Evolutionary conservation across 75 land plant species (phyloP), one percentile per base, ranked within the genome.

Genomic region (Cupressus sempervirens): DNA sequence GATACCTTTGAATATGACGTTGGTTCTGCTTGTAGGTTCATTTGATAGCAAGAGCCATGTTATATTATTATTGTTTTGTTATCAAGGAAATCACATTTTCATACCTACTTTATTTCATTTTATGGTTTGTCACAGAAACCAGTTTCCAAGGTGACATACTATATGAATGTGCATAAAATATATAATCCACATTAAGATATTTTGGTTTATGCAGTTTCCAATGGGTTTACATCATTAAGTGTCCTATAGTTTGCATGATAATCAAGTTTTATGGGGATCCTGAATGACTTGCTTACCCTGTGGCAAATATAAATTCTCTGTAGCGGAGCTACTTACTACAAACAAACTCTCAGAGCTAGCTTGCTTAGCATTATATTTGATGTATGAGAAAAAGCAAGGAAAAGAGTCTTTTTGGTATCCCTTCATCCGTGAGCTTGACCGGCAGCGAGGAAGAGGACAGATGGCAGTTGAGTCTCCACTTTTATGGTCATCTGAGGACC

Each of bases 341-440:
- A 98, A 96, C 87, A 98, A 96, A 84, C 90, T 98, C 23, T 98
- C 99, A 35, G 99, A 98, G 86, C 85, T 98, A 79, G 99, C 99
- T 8, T 98, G 99, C 86, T 91, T 98, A 86, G 98, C 99, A 67
- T 89, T 98, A 82, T 98, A 96, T 90, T 89, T 98, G 12, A 98
- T 98, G 99, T 98, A 98, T 88, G 99, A 98, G 88, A 98, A 98
- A 87, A 98, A 98, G 82, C 99, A 93, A 86, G 99, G 99, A 50
- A 96, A 95, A 84, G 91, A 94, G 81, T 98, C 99, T 14, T 93
- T 96, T 84, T 98, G 99, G 99, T 90, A 92, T 77, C 97, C 95
- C 23, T 98, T 94, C 82, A 98, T 98, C 54, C 91, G 93, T 81
- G 99, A 98, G 83, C 98, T 98, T 85, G 99, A 98, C 89, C 93